Evolutionary conservation across 371 early-diverging fungal species (phyloP).

Genomic region (Mucor ambiguus): DNA sequence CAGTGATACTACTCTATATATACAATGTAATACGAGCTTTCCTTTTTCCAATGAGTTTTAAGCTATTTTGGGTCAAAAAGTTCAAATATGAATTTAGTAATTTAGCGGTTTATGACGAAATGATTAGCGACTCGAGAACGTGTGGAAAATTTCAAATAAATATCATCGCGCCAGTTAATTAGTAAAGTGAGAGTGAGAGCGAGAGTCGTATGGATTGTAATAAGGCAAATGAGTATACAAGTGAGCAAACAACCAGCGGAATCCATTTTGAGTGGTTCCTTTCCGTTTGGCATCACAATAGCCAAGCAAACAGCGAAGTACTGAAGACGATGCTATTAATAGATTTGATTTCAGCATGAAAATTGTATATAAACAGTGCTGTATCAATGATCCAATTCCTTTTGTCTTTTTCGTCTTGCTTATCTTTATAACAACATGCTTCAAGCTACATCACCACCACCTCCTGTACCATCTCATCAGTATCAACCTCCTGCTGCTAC

Average conservation of each 20-base stretch:
- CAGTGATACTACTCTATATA: background rate
- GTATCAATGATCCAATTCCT: background rate
- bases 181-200: background rate
- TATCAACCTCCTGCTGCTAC: background rate
- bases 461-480: slow-evolving; percentile 10
- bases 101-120: background rate
- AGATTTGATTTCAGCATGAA: background rate
- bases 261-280: background rate
- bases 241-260: background rate
- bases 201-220: background rate
- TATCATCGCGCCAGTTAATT: background rate
- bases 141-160: background rate
- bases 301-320: background rate
- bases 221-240: background rate
- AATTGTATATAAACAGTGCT: background rate
- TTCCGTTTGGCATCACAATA: background rate
- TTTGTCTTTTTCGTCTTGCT: background rate
- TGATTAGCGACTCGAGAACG: background rate
- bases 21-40: background rate
- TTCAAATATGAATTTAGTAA: background rate
- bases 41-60: slow-evolving; percentile 6
- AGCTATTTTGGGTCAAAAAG: background rate
- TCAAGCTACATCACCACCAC: slow-evolving; percentile 4
- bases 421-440: background rate
- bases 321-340: background rate